Evolutionary conservation across 2,329 filamentous ascomycete species (phyloP).

Genomic region (Paecilomyces sp.): DNA sequence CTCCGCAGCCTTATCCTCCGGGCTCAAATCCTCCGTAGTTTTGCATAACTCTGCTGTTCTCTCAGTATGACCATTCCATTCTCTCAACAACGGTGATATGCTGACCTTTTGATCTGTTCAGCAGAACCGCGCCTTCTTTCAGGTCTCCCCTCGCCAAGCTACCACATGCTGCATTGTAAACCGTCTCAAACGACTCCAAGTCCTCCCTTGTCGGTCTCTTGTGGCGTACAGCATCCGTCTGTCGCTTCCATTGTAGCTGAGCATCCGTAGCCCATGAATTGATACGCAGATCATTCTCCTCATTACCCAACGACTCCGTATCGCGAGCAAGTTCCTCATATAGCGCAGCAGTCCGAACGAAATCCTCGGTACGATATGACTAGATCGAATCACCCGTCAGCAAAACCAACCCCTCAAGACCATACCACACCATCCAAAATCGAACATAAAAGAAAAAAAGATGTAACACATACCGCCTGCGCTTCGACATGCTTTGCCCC

Average conservation of each 20-base stretch:
- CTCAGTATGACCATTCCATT: conserved; percentile 2
- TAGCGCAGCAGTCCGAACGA: conserved; percentile 46
- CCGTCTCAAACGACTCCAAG: conserved; percentile 57
- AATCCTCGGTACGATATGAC: conserved; percentile 54
- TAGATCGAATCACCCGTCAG: conserved; percentile 7
- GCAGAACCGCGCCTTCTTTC: conserved; percentile 49
- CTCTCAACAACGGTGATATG: not conserved
- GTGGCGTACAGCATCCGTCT: conserved; percentile 43
- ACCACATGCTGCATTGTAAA: conserved; percentile 58
- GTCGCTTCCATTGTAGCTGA: conserved; percentile 54
- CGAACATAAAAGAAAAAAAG: not conserved
- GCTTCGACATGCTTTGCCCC: conserved; percentile 55
- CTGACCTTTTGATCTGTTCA: conserved; percentile 52
- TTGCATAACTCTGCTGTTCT: conserved; percentile 46
- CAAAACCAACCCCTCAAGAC: too few relatives aligned
- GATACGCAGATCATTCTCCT: conserved; percentile 55
- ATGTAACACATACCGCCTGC: conserved; percentile 46
- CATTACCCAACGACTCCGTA: conserved; percentile 33
- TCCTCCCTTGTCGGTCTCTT: conserved; percentile 52
- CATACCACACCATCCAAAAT: not conserved
- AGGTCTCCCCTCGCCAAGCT: conserved; percentile 56
- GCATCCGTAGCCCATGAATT: conserved; percentile 56
- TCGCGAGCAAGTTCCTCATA: conserved; percentile 46
- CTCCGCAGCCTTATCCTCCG: conserved; percentile 54
- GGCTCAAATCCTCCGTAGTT: conserved; percentile 51